These are phyloP conservation scores for Fusarium sulawesiense DNA, from an alignment of 2,329 filamentous ascomycete species.

Conservation along the genomic window DNA sequence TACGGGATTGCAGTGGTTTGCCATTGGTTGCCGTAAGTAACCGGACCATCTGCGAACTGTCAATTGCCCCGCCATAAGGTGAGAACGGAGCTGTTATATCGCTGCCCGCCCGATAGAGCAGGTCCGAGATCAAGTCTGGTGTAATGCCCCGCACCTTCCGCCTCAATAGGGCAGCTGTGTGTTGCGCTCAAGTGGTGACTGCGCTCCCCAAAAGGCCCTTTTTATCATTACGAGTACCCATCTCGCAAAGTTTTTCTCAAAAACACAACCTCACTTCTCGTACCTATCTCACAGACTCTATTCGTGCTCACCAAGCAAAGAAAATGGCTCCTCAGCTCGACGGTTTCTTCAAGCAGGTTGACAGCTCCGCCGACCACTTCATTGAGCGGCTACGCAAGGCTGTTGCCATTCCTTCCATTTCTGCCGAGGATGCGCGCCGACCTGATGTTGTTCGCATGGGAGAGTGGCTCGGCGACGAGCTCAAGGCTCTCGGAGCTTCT, in stretches of 20 bases:
- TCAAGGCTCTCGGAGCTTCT: slow-evolving; percentile 83
- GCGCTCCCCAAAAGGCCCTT: slow-evolving; percentile 42
- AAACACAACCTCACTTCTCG: slow-evolving; percentile 44
- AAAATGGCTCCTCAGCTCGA: slow-evolving; percentile 93
- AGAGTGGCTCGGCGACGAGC: slow-evolving; percentile 85
- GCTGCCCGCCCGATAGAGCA: slow-evolving; percentile 43
- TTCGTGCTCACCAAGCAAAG: slow-evolving; percentile 69
- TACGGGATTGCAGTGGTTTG: slow-evolving; percentile 3
- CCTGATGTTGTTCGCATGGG: slow-evolving; percentile 97
- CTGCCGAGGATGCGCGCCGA: slow-evolving; percentile 87
- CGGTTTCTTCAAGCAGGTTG: slow-evolving; percentile 92
- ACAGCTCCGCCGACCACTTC: slow-evolving; percentile 80
- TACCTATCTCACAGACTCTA: slow-evolving; percentile 64
- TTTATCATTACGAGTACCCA: slow-evolving; percentile 37
- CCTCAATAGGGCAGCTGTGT: slow-evolving; percentile 48
- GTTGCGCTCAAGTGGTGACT: slow-evolving; percentile 41
- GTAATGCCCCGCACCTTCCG: slow-evolving; percentile 61
- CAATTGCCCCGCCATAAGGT: slow-evolving; percentile 46
- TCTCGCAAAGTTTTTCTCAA: slow-evolving; percentile 32
- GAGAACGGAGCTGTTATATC: slow-evolving; percentile 36
- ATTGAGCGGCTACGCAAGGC: slow-evolving; percentile 91
- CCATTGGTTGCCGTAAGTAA: slow-evolving; percentile 49
- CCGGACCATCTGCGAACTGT: slow-evolving; percentile 33
- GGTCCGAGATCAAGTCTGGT: slow-evolving; percentile 44
- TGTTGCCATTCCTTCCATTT: slow-evolving; percentile 96